Conservation (phyloP, 176 grass and related monocot genomes). For the Oryza officinalis region DNA sequence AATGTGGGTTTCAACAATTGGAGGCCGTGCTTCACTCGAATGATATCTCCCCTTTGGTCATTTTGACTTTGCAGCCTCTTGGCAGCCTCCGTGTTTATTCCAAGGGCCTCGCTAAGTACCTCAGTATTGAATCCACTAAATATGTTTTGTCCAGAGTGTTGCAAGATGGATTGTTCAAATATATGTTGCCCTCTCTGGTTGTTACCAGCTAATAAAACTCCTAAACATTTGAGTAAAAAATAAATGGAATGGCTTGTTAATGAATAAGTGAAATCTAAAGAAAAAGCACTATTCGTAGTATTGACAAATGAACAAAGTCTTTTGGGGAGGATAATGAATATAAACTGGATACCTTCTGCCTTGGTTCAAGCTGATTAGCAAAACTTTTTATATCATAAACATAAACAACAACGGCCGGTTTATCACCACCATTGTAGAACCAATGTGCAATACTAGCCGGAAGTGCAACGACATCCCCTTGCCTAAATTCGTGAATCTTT, state of each 20-base stretch:
- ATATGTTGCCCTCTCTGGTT: constrained; percentile 14
- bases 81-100: constrained; percentile 6
- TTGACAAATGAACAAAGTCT: background rate
- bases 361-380: constrained; percentile 14
- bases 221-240: constrained; percentile 9
- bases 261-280: background rate
- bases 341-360: background rate
- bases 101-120: constrained; percentile 39
- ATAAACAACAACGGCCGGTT: constrained; percentile 33
- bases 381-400: background rate
- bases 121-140: constrained; percentile 39
- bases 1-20: background rate
- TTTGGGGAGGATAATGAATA: background rate
- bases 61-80: constrained; percentile 42
- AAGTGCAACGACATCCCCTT: constrained; percentile 33
- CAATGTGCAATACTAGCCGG: constrained; percentile 32
- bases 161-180: background rate
- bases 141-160: constrained; percentile 29
- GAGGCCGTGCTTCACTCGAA: constrained; percentile 25
- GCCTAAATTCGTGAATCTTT: constrained; percentile 13
- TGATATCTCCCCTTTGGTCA: constrained; percentile 44
- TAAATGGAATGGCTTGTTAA: background rate
- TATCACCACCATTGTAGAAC: constrained; percentile 49
- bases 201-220: constrained; percentile 52
- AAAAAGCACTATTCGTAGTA: background rate